Conservation (phyloP, 768 basidiomycete genomes). For the Lactarius psammicola region DNA sequence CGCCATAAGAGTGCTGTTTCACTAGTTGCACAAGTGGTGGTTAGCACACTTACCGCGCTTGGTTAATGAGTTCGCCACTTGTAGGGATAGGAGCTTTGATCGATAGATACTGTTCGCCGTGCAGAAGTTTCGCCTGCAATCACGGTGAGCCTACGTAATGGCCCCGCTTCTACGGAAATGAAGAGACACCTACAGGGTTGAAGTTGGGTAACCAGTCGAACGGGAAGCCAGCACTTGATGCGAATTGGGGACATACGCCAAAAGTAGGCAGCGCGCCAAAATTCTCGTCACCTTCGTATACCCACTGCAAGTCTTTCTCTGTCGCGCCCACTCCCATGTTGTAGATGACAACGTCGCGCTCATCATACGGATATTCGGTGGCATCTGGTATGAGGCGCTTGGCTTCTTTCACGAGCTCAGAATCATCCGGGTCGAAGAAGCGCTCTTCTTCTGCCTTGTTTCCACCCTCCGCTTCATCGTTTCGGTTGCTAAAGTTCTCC, state of each 20-base stretch:
- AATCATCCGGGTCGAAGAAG: conserved; percentile 78
- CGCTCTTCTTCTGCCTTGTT: conserved; percentile 34
- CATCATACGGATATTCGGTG: conserved; percentile 70
- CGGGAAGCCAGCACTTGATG: conserved; percentile 60
- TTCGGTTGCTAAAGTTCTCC: conserved; percentile 55
- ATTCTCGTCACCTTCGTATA: conserved; percentile 83
- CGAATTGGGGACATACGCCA: conserved; percentile 91
- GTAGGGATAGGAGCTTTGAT: conserved; percentile 88
- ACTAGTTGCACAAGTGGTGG: background rate
- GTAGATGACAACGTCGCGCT: conserved; percentile 91
- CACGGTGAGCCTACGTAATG: conserved; percentile 7
- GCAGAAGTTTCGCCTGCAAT: conserved; percentile 85
- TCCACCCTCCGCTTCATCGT: conserved; percentile 30
- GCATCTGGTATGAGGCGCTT: conserved; percentile 61
- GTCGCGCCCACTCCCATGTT: conserved; percentile 95
- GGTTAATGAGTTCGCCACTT: conserved; percentile 71
- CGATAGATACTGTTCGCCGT: conserved; percentile 93
- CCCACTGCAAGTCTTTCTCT: conserved; percentile 88
- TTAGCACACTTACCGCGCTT: conserved; percentile 54
- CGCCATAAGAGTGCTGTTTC: conserved; percentile 3
- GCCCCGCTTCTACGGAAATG: conserved; percentile 8
- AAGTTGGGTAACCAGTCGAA: conserved; percentile 93
- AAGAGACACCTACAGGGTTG: conserved; percentile 66
- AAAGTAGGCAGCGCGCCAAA: conserved; percentile 91
- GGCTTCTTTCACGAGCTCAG: conserved; percentile 75